A percentile compares a stretch with the other conserved stretches of the same genome.
Evolutionary conservation across 2,329 filamentous ascomycete species (phyloP).

Genomic region (Xenosphaeropsis pyriputrescens): DNA sequence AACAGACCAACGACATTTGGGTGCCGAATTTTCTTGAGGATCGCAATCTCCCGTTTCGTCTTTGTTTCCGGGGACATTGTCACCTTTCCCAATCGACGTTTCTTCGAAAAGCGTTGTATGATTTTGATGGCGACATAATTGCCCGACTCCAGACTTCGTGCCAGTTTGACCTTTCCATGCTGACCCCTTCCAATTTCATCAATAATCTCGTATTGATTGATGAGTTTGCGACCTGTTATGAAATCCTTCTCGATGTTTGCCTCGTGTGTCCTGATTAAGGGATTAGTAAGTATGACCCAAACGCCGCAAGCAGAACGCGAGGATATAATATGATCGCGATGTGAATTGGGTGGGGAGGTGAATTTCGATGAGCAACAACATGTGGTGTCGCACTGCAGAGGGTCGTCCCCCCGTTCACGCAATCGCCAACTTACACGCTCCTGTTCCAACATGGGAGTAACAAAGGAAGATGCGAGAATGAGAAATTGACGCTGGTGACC

Average conservation of each 20-base stretch:
- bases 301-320: too few species aligned
- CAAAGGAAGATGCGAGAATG: constrained; percentile 1
- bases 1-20: constrained; percentile 92
- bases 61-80: constrained; percentile 57
- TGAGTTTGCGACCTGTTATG: constrained; percentile 82
- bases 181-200: constrained; percentile 92
- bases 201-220: constrained; percentile 96
- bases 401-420: background rate
- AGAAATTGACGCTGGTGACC: constrained; percentile 23
- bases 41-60: constrained; percentile 92
- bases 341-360: background rate
- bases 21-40: constrained; percentile 94
- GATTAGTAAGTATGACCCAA: constrained; percentile 7
- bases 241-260: constrained; percentile 82
- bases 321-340: background rate
- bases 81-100: constrained; percentile 76
- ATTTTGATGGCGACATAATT: constrained; percentile 96
- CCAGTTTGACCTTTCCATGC: constrained; percentile 95
- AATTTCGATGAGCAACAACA: background rate
- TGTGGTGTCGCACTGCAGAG: background rate
- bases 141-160: constrained; percentile 60
- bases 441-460: background rate
- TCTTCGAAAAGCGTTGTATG: constrained; percentile 89
- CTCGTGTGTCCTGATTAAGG: constrained; percentile 56
- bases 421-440: background rate